A percentile compares a stretch with the other conserved stretches of the same genome.
Evolutionary conservation across 305 asterid genomes (phyloP).

Genomic region (Solanum hybrid): DNA sequence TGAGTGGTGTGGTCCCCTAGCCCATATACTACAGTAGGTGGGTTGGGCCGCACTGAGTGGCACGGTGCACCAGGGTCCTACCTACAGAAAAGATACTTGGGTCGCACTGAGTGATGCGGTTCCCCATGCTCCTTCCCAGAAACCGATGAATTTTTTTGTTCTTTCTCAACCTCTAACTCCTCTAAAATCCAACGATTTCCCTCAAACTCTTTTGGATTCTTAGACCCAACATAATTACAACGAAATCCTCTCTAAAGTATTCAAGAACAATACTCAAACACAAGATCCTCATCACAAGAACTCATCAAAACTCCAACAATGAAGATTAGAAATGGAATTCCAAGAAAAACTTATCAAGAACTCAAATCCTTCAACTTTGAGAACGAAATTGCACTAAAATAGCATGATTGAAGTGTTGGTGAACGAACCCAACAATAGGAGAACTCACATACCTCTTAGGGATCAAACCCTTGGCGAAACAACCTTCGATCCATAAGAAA

Average conservation of each 20-base stretch:
- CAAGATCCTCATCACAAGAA: neutral
- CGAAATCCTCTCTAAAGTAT: neutral
- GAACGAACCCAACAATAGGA: neutral
- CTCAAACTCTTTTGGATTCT: too few relatives aligned
- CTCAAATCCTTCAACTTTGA: neutral
- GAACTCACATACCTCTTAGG: neutral
- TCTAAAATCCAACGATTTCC: too few relatives aligned
- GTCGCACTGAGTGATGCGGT: too few relatives aligned
- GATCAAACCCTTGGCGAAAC: neutral
- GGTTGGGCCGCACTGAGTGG: too few relatives aligned
- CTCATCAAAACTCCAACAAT: neutral
- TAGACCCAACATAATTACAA: neutral
- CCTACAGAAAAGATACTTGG: too few relatives aligned
- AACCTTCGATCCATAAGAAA: neutral
- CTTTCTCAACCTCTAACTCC: too few relatives aligned
- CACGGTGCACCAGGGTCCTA: too few relatives aligned
- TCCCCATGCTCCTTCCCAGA: too few relatives aligned
- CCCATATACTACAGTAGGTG: too few relatives aligned
- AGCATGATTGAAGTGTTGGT: neutral
- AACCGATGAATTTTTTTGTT: too few relatives aligned
- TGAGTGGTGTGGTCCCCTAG: too few relatives aligned
- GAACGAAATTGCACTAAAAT: neutral
- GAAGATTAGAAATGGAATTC: neutral
- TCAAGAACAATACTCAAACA: neutral
- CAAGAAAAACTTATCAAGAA: neutral